phyloP scores from a whole-genome alignment of 2,329 filamentous ascomycete species.

The Colletotrichum liaoningense region DNA sequence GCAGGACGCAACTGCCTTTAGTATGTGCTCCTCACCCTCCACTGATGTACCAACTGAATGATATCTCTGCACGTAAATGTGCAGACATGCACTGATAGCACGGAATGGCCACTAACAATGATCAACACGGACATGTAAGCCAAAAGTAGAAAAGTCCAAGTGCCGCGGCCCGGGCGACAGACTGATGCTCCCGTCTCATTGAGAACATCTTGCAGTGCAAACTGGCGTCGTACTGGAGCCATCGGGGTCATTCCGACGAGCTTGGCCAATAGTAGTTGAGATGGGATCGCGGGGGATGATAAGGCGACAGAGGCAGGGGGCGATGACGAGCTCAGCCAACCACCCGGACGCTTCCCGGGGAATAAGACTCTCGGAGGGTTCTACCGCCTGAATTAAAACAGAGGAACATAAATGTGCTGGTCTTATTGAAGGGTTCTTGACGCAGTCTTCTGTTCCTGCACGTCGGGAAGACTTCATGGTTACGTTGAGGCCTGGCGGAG shows the following conservation, averaged over 20 bases:
- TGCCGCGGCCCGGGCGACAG: neutral
- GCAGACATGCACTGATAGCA: neutral
- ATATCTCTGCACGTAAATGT: neutral
- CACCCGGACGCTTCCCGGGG: neutral
- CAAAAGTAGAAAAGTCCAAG: conserved; percentile 6
- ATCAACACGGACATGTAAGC: neutral
- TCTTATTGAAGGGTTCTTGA: too few species aligned
- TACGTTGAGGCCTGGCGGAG: too few species aligned
- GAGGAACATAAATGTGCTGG: too few species aligned
- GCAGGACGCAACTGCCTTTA: neutral
- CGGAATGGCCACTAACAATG: neutral
- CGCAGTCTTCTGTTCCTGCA: too few species aligned
- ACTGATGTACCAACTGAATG: conserved; percentile 2
- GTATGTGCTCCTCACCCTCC: too few species aligned
- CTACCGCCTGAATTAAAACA: neutral
- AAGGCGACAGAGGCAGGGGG: conserved; percentile 29
- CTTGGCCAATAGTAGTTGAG: neutral
- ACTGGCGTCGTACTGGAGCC: neutral
- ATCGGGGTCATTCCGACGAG: conserved; percentile 6
- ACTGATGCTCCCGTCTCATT: neutral
- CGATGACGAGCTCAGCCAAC: conserved; percentile 18
- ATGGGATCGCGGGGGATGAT: conserved; percentile 11
- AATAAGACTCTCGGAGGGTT: neutral
- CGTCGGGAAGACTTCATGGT: too few species aligned
- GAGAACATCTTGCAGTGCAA: neutral